Evolutionary conservation across 345 rosid species (phyloP), one percentile per base, ranked within the genome.

Genomic region (Lenwebbia sp.): DNA sequence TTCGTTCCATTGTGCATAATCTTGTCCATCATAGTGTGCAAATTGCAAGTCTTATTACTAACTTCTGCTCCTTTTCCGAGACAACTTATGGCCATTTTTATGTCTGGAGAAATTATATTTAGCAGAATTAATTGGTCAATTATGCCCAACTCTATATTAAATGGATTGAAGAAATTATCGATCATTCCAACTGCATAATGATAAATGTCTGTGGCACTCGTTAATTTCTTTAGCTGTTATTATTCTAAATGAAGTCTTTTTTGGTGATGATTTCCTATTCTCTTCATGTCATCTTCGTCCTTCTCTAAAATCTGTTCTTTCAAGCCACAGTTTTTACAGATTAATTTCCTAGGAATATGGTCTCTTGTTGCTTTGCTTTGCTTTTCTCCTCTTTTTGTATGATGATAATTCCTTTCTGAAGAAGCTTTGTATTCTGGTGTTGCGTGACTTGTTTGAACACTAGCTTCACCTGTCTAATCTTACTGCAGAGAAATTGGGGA

Each of bases 401-500:
- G 84, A 10, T 83, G 47, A 70, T 22, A 55, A 57, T 57, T 57
- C 47, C 51, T 57, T 83, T 83, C 50, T 57, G 54, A 84, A 84
- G 65, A 57, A 13, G 54, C 19, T 23, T 11, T 7, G 76, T 2
- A 51, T 54, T 62, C 86, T 33, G 57, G 37, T 82, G n/a, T 70
- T 58, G 47, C 41, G 25, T 52, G 17, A 51, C 28, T 33, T 86
- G 41, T 57, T 85, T 51, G 17, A 40, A 41, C 28, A 12, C 56
- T 83, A 84, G 8, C 54, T 54, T 85, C 85, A 86, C 83, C 47
- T 50, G 85, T 83, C 56, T 49, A 74, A 83, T 83, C 83, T 52
- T 83, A 83, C 70, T 89, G 87, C 91, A 96, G 99, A 88, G 99
- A 97, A 94, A 82, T 96, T 88, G 99, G 99, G 85, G 88, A 86